Base-by-base conservation (phyloP, 768 basidiomycete genomes). In the Tephrocybe sp. region DNA sequence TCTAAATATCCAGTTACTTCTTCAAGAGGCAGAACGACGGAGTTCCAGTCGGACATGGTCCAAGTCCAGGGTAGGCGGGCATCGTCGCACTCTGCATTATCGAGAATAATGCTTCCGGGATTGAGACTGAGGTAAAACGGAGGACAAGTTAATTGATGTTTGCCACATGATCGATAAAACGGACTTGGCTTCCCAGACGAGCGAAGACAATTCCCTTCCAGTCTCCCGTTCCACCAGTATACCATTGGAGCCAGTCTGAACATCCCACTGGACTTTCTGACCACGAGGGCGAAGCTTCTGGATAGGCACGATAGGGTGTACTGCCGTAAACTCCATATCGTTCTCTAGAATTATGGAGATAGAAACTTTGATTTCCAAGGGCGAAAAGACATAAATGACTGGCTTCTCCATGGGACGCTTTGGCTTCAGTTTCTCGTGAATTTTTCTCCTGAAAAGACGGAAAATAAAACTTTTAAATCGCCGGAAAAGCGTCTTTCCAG, bases 171-270 rank as follows among this genome's bases (percentile, higher is more conserved):
- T 3, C 26, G 1, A 13, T 13, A 14, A 5, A 22, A 60, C 68
- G 51, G 55, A 68, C 68, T 63, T 43, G n/a, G 70, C 66, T 40
- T 69, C 71, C 72, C 73, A 74, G 55, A 67, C 73, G n/a, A 73
- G 59, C 52, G 71, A 73, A 8, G 68, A 52, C 5, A 69, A 55
- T 12, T 68, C 65, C 13, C 64, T 41, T 0, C 63, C 61, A 3
- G 67, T 67, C 0, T 48, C 39, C 17, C 56, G 51, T 26, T 70
- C 69, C n/a, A 59, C 55, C 48, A 75, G 52, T 10, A 51, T 63
- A 1, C 71, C 70, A 45, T 66, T 62, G 4, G 58, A 43, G 17
- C 50, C 39, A 1, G 67, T 62, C 2, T 57, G 49, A 13, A 74
- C 69, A 40, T 59, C 58, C 75, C 74, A 75, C n/a, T 62, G 48